Percentiles rank a stretch among this genome's conserved stretches.
phyloP scores from a whole-genome alignment of 352 stramenopile species.

The Pythium periplocum region DNA sequence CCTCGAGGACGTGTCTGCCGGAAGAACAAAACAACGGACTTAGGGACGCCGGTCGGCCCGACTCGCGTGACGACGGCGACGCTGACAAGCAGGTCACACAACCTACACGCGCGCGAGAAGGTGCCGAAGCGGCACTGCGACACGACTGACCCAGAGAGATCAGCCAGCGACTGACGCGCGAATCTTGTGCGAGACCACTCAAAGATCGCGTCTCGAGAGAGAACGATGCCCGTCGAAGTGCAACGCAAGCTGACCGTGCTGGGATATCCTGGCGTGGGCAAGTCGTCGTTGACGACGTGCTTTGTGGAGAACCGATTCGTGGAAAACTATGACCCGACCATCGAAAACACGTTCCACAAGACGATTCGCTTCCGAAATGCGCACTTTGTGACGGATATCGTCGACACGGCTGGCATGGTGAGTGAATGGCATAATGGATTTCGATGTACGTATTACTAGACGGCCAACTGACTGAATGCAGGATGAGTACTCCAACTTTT shows the following conservation, averaged over 20 bases:
- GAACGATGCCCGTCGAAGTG: constrained; percentile 88
- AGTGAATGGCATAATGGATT: not conserved
- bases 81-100: too few species aligned
- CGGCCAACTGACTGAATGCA: constrained; percentile 13
- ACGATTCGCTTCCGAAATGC: constrained; percentile 95
- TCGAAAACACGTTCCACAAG: constrained; percentile 96
- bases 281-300: constrained; percentile 92
- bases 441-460: too few species aligned
- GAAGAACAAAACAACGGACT: too few species aligned
- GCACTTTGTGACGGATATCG: constrained; percentile 95
- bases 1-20: too few species aligned
- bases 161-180: too few species aligned
- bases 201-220: not conserved
- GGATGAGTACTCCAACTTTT: constrained; percentile 96
- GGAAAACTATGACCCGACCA: constrained; percentile 94
- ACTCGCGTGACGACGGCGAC: too few species aligned
- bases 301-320: constrained; percentile 93
- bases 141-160: too few species aligned
- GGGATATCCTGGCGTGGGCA: constrained; percentile 92
- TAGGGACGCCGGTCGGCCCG: too few species aligned
- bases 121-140: too few species aligned
- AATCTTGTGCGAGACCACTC: too few species aligned
- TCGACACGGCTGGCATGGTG: constrained; percentile 96
- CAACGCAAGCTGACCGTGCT: constrained; percentile 95
- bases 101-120: too few species aligned